These are phyloP conservation scores for Hyaloscypha finlandica DNA, from an alignment of 495 filamentous ascomycete genomes.

Conservation along the genomic window DNA sequence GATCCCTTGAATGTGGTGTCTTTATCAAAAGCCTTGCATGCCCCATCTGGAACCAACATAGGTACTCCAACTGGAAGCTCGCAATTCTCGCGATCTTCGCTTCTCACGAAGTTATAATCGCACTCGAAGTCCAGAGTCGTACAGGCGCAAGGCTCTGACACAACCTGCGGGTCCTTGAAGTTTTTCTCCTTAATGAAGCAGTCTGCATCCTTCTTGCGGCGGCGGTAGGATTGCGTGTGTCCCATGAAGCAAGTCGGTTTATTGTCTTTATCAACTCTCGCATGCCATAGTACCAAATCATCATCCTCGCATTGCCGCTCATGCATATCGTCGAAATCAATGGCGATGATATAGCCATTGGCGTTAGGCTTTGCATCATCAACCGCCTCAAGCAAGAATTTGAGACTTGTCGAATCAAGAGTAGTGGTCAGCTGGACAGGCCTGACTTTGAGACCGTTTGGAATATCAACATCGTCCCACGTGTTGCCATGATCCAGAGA, in stretches of 20 bases:
- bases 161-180: conserved; percentile 70
- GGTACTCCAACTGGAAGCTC: conserved; percentile 39
- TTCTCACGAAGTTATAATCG: conserved; percentile 80
- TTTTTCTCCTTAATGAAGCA: conserved; percentile 82
- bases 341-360: conserved; percentile 60
- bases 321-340: conserved; percentile 83
- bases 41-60: conserved; percentile 52
- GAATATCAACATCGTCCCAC: conserved; percentile 69
- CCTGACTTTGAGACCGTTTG: conserved; percentile 51
- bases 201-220: conserved; percentile 80
- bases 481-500: conserved; percentile 85
- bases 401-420: conserved; percentile 85
- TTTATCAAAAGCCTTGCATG: conserved; percentile 63
- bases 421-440: conserved; percentile 79
- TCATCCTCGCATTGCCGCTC: conserved; percentile 75
- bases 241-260: conserved; percentile 92
- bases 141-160: conserved; percentile 75
- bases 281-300: conserved; percentile 88
- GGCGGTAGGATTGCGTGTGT: conserved; percentile 78
- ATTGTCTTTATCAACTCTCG: conserved; percentile 75
- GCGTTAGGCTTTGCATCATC: conserved; percentile 48
- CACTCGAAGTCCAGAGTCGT: conserved; percentile 86
- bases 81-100: conserved; percentile 60
- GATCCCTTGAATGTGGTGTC: conserved; percentile 74
- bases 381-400: conserved; percentile 73